Evolutionary conservation across 2,329 filamentous ascomycete genomes (phyloP).

Genomic region (Xylariaceae sp.): DNA sequence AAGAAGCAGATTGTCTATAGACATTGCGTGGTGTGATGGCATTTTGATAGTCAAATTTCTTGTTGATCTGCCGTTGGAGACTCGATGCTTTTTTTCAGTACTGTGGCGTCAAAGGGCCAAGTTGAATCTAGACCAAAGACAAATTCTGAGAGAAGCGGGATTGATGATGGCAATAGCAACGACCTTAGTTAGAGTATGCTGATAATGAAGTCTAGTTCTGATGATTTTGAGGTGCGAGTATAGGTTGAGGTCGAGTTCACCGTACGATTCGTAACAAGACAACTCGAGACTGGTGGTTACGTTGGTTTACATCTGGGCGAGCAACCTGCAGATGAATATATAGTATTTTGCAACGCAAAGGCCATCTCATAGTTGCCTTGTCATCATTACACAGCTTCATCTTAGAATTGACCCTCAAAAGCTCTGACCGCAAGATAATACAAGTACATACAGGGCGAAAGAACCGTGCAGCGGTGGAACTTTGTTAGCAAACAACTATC

Average conservation of each 20-base stretch:
- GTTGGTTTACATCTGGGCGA: neutral
- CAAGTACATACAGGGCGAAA: conserved; percentile 9
- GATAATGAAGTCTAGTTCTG: too few relatives aligned
- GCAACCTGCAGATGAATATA: conserved; percentile 8
- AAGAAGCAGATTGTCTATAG: conserved; percentile 23
- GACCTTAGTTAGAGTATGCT: too few relatives aligned
- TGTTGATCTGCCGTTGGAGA: neutral
- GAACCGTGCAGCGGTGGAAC: conserved; percentile 14
- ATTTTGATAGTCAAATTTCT: conserved; percentile 10
- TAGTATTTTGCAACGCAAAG: conserved; percentile 10
- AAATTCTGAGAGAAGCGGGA: neutral
- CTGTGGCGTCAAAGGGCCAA: neutral
- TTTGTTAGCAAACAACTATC: conserved; percentile 2
- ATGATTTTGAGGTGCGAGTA: too few relatives aligned
- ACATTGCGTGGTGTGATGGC: conserved; percentile 23
- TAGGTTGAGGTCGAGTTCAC: neutral
- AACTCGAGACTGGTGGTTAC: neutral
- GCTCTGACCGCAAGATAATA: conserved; percentile 7
- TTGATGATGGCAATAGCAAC: too few relatives aligned
- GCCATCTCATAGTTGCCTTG: conserved; percentile 10
- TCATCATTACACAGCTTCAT: conserved; percentile 1
- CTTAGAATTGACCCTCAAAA: conserved; percentile 7
- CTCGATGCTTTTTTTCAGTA: neutral
- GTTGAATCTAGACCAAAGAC: neutral
- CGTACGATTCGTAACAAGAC: neutral